Evolutionary conservation across 345 rosid genomes (phyloP), one percentile per base, ranked within the genome.

Genomic region (Aurinia saxatilis): DNA sequence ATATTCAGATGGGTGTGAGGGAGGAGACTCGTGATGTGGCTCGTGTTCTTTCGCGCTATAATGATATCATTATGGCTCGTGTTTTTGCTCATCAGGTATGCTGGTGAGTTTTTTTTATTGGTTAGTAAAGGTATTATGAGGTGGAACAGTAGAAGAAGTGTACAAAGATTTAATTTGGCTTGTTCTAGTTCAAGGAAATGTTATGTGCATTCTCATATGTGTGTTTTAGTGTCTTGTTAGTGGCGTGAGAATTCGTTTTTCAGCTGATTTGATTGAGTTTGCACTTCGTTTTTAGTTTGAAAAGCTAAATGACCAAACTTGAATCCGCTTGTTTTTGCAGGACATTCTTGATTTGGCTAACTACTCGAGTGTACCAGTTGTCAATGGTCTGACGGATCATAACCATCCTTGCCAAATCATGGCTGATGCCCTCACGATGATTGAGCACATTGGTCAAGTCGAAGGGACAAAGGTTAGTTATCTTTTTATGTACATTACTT

Each of bases 61-160:
- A 93, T 74, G 97, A 93, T 62, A 82, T 93, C 58, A 78, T 93
- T 49, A 87, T 87, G 97, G 97, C 99, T 0, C 95, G 96, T 14
- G 88, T 93, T 5, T 93, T 93, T 78, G 92, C 87, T 78, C 97
- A 87, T 87, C 92, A 90, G 99, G 96, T 90, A 85, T 58, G 95
- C 81, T 61, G 86, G 90, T 84, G 93, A 80, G 83, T 83, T 83
- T 63, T 63, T 68, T 83, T 83, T 63, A 61, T 68, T 21, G 56
- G 37, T 37, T 36, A 1, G 9, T 50, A 34, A 17, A 15, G 6
- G 27, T 17, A 15, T 8, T 38, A 12, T 15, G n/a, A 9, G 50
- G 38, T 19, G 8, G 31, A 35, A 11, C 11, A 3, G 7, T 0
- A 4, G 37, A 34, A 17, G 4, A 39, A 40, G 23, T 44, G 44